Conservation (phyloP, 2,329 filamentous ascomycete genomes). For the Sphaerulina populicola region DNA sequence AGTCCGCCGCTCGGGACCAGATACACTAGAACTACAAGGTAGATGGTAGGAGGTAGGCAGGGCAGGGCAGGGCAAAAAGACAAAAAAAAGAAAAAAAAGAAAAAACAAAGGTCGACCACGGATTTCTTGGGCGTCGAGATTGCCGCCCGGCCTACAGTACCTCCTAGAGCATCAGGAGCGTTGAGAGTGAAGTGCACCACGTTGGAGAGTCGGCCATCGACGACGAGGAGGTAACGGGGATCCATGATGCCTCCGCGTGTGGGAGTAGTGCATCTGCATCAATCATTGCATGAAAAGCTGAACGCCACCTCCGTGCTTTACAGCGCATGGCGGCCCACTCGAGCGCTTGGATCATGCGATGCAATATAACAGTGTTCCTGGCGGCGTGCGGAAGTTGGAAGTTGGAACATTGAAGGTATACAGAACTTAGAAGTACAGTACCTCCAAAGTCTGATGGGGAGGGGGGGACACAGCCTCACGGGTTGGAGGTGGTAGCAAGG, state of each 20-base stretch:
- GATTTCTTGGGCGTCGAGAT: constrained; percentile 11
- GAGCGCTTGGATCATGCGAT: constrained; percentile 13
- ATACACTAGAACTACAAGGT: constrained; percentile 7
- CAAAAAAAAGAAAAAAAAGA: not conserved
- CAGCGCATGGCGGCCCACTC: constrained; percentile 4
- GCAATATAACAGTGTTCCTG: constrained; percentile 18
- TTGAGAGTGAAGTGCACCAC: not conserved
- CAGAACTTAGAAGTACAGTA: not conserved
- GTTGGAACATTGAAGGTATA: no score
- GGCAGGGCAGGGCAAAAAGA: not conserved
- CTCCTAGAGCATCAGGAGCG: not conserved
- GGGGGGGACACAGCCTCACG: no score
- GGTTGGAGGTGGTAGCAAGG: no score
- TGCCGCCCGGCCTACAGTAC: constrained; percentile 14
- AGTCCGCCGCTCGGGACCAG: constrained; percentile 10
- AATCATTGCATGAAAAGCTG: constrained; percentile 13
- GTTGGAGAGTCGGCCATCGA: not conserved
- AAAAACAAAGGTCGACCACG: not conserved
- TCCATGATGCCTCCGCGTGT: not conserved
- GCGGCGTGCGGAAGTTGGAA: constrained; percentile 7
- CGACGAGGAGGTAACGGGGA: not conserved
- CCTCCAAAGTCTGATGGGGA: no score
- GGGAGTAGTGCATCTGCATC: not conserved
- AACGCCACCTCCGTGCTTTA: constrained; percentile 17
- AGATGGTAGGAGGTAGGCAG: not conserved